Evolutionary conservation across 805 yeast species (phyloP).

Genomic region (Kregervanrija fluxuum): DNA sequence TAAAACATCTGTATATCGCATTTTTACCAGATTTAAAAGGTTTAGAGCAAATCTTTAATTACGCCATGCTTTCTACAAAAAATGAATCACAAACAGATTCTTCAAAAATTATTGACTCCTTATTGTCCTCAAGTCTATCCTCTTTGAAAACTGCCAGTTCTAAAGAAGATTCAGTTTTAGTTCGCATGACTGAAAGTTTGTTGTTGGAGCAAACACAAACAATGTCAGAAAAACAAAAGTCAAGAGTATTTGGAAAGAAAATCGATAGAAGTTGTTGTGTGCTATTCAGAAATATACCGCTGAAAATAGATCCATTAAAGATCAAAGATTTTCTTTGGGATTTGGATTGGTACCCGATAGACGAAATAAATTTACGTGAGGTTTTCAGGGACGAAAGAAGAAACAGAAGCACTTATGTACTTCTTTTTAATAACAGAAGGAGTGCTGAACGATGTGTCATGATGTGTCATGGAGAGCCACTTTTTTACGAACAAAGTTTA

Average conservation of each 20-base stretch:
- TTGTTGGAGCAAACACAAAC: too few species aligned
- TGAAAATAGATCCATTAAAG: slow-evolving; percentile 31
- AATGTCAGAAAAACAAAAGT: too few species aligned
- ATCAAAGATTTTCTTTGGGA: slow-evolving; percentile 39
- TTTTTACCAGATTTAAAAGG: slow-evolving; percentile 15
- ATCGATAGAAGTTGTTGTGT: slow-evolving; percentile 21
- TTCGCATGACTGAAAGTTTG: too few species aligned
- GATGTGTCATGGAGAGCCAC: slow-evolving; percentile 41
- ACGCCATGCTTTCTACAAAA: too few species aligned
- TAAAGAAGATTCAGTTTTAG: too few species aligned
- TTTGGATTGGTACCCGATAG: slow-evolving; percentile 33
- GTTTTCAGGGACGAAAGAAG: slow-evolving; percentile 7
- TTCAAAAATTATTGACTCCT: too few species aligned
- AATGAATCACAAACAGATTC: too few species aligned
- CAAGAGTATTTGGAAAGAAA: background rate
- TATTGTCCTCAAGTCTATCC: too few species aligned
- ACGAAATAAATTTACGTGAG: slow-evolving; percentile 12
- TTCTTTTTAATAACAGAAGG: slow-evolving; percentile 36
- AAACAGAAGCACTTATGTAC: slow-evolving; percentile 25
- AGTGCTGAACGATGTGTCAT: slow-evolving; percentile 48
- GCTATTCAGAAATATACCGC: slow-evolving; percentile 41
- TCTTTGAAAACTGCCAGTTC: too few species aligned
- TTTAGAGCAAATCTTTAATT: slow-evolving; percentile 3
- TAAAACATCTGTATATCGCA: slow-evolving; percentile 15
- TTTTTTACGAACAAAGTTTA: slow-evolving; percentile 21